Conservation (phyloP, 192 early-diverging fungal species). For the Funneliformis mosseae region DNA sequence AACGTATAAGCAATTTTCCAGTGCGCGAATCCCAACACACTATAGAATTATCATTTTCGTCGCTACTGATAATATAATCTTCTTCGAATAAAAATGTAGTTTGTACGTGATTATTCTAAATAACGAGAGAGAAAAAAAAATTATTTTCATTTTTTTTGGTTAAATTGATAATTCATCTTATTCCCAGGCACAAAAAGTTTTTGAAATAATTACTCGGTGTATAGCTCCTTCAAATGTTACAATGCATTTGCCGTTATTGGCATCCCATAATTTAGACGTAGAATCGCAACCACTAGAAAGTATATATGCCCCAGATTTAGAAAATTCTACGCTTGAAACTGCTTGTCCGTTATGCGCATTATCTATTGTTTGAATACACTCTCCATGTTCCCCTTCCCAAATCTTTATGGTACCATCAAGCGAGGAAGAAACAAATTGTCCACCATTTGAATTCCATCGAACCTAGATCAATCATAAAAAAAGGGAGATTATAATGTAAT, state of each 20-base stretch:
- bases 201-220: constrained; percentile 44
- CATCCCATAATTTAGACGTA: constrained; percentile 78
- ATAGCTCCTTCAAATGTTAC: constrained; percentile 72
- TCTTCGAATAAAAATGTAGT: constrained; percentile 63
- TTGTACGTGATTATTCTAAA: constrained; percentile 27
- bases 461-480: constrained; percentile 54
- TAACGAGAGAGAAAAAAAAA: neutral
- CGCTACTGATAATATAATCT: constrained; percentile 67
- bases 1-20: constrained; percentile 57
- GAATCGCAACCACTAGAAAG: constrained; percentile 83
- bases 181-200: neutral
- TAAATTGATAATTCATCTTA: no score
- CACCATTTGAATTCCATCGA: constrained; percentile 69
- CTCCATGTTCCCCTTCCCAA: constrained; percentile 81
- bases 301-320: constrained; percentile 74
- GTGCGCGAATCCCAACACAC: constrained; percentile 74
- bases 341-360: constrained; percentile 76
- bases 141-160: neutral
- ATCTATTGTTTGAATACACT: constrained; percentile 73
- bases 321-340: constrained; percentile 75
- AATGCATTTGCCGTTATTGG: constrained; percentile 69
- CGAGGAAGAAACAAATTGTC: constrained; percentile 74
- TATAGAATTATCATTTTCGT: constrained; percentile 64
- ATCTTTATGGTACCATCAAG: constrained; percentile 86
- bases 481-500: constrained; percentile 2